Base-by-base conservation (phyloP, 441 rosid genomes). In the Pelargonium cotyledonis region DNA sequence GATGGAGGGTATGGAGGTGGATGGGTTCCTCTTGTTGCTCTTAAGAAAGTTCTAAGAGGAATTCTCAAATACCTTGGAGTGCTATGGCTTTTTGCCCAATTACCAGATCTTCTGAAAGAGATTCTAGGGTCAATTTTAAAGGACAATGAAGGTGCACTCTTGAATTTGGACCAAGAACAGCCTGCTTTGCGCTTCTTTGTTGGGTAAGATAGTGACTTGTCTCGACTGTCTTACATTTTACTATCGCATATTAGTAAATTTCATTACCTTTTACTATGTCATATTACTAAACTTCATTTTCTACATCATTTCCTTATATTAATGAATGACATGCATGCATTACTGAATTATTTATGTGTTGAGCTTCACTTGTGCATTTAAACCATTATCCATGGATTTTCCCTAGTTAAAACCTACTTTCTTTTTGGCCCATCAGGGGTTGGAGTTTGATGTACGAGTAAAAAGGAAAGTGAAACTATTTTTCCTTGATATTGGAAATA, bases 1-100 rank as follows among this genome's bases (percentile, higher is more conserved):
- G 99, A 95, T 88, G 99, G 99, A 74, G 99, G 98, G 60, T 92
- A 95, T 82, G 97, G 97, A 18, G 99, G 98, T 68, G 98, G 97
- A 64, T 95, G 98, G 98, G 99, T 95, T 79, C 99, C 99, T 67
- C 95, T 95, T 82, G 92, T 95, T 67, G 99, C 96, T 68, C 99
- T 95, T 67, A 92, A 92, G 86, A 95, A 90, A 84, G 99, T 92
- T 73, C 74, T 92, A 29, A 86, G 99, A 65, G 98, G 98, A 70
- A 90, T 92, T 63, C 91, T 92, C 26, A 92, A 92, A 78, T 92
- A 88, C 76, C 92, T 92, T 58, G 97, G 97, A 65, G 97, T 89
- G 68, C 85, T 92, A 11, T 92, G 96, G 97, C 81, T 92, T 62
- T 89, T 92, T 76, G 88, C 92, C 4, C 97, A 92, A 80, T 68